Conservation (phyloP, 768 basidiomycete genomes). For the Mrakia blollopis region DNA sequence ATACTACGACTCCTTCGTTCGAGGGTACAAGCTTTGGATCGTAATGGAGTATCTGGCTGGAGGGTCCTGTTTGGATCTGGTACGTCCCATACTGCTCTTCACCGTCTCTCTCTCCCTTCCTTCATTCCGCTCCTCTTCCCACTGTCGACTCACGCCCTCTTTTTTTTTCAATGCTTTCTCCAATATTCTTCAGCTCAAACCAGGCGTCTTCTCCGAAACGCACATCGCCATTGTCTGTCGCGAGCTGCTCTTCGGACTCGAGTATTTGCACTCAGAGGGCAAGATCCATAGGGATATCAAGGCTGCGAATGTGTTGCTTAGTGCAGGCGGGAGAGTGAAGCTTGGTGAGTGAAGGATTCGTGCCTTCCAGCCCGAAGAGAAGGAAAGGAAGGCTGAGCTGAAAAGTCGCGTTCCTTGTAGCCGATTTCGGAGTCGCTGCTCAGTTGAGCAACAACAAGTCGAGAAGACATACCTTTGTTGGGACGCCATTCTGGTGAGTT, state of each 20-base stretch:
- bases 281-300: conserved; percentile 99
- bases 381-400: no score
- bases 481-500: conserved; percentile 40
- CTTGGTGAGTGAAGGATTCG: conserved; percentile 52
- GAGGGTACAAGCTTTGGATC: conserved; percentile 97
- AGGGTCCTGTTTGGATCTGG: conserved; percentile 92
- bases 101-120: no score
- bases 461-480: conserved; percentile 93
- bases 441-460: conserved; percentile 78
- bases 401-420: conserved; percentile 41
- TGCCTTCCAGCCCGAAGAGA: background rate
- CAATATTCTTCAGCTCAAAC: conserved; percentile 60
- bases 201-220: conserved; percentile 80
- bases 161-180: no score
- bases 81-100: conserved; percentile 35
- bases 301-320: conserved; percentile 89
- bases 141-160: no score
- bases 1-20: conserved; percentile 95
- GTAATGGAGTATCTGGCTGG: conserved; percentile 99
- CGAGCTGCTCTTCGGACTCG: conserved; percentile 84
- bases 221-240: conserved; percentile 94
- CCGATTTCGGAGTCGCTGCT: conserved; percentile 97
- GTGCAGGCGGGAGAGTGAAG: conserved; percentile 87
- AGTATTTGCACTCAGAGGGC: conserved; percentile 90
- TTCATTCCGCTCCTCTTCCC: background rate